Conservation (phyloP, 306 rosid genomes). For the Cucurbita ficifolia region DNA sequence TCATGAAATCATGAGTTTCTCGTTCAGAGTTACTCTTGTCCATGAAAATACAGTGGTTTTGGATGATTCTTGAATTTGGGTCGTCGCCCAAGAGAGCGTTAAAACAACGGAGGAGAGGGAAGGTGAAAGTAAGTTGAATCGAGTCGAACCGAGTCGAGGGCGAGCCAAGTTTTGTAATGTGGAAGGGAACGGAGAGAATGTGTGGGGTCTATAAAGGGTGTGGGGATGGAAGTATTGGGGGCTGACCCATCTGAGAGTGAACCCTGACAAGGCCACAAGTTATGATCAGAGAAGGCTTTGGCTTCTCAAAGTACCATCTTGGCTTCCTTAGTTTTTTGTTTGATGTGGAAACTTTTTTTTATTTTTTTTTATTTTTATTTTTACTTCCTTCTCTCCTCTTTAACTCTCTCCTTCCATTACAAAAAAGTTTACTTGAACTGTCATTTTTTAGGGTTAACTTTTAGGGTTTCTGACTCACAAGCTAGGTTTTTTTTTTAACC, state of each 20-base stretch:
- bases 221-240: slow-evolving; percentile 34
- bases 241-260: slow-evolving; percentile 71
- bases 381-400: background rate
- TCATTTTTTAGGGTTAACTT: slow-evolving; percentile 2
- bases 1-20: slow-evolving; percentile 88
- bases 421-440: slow-evolving; percentile 2
- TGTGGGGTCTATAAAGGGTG: slow-evolving; percentile 52
- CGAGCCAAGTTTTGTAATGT: background rate
- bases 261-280: slow-evolving; percentile 68
- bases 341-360: background rate
- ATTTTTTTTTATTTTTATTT: background rate
- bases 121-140: background rate
- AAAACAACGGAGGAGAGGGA: background rate
- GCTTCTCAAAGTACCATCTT: slow-evolving; percentile 55
- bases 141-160: background rate
- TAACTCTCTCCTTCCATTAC: background rate
- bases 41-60: slow-evolving; percentile 17
- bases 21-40: slow-evolving; percentile 41
- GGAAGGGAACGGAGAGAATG: background rate
- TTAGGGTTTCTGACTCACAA: background rate
- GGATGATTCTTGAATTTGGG: background rate
- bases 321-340: slow-evolving; percentile 13
- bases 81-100: too few species aligned
- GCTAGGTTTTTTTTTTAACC: too few species aligned
- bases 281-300: slow-evolving; percentile 28